Base-by-base conservation (phyloP, 768 basidiomycete genomes). In the Leccinum imitatum region DNA sequence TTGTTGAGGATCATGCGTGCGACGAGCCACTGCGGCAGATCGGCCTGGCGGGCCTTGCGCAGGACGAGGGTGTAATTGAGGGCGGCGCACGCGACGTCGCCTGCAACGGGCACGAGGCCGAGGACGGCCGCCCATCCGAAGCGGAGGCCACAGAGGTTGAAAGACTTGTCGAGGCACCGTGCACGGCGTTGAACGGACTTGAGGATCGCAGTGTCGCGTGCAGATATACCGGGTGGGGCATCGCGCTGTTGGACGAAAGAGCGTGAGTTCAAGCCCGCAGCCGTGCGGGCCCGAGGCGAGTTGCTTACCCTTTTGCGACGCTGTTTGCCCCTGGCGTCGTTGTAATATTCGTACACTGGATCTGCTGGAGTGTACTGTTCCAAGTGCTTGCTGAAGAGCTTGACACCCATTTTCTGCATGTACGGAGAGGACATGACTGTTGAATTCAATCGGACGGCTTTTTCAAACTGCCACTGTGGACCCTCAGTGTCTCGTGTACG, bases 101-200 rank as follows among this genome's bases (percentile, higher is more conserved):
- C 92, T 0, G 83, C 80, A 37, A 86, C 75, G 8, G 91, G 91
- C 50, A 93, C 71, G 17, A 91, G 78, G 0, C 88, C 87, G 70
- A 94, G 89, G 67, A 91, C 71, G 75, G 93, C 90, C 1, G 91
- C 84, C 88, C 89, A 95, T 0, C 95, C 95, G 60, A 96, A 93
- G 13, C 85, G 84, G 56, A 95, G 69, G 10, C 95, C 93, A 61
- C 87, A 89, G 2, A 96, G 31, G 47, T 70, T 79, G 78, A 97
- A 91, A 2, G 91, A 87, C 73, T 92, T 94, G 76, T 97, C 95
- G 57, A 97, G 87, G 70, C 87, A 84, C 66, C 90, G 91, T 1
- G 93, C 93, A 6, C 93, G 80, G 35, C 81, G 79, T 67, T 90
- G 85, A 33, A 97, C 85, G 19, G 86, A 83, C 64, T 82, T 82